phyloP scores from a whole-genome alignment of 768 basidiomycete species.

The Tylopilus balloui region DNA sequence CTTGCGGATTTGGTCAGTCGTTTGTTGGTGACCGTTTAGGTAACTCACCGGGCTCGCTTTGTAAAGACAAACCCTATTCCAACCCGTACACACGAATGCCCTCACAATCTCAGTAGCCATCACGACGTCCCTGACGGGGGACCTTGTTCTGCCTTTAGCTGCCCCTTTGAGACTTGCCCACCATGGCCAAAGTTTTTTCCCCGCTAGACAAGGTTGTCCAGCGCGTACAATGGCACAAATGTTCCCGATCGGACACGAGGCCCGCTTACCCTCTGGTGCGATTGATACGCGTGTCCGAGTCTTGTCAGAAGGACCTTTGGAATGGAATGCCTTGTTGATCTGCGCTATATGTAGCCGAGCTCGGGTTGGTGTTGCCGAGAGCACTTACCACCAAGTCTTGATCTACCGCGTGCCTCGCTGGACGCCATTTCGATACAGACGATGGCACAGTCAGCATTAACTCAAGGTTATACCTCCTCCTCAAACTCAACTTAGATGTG shows the following conservation, averaged over 20 bases:
- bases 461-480: constrained; percentile 8
- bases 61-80: constrained; percentile 20
- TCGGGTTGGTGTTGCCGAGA: constrained; percentile 5
- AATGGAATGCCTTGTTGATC: constrained; percentile 25
- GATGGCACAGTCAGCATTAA: too few species aligned
- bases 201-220: constrained; percentile 14
- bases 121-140: constrained; percentile 23
- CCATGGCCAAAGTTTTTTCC: constrained; percentile 2
- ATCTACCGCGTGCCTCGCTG: constrained; percentile 2
- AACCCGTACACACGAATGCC: constrained; percentile 4
- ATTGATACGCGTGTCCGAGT: constrained; percentile 21
- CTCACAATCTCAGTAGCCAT: constrained; percentile 24
- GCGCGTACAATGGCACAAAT: constrained; percentile 17
- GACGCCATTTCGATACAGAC: too few species aligned
- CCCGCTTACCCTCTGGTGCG: constrained; percentile 11
- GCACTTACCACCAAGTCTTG: not conserved
- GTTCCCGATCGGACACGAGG: constrained; percentile 16
- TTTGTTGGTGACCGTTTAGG: constrained; percentile 33
- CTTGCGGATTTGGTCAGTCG: constrained; percentile 32
- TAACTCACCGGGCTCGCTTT: constrained; percentile 18
- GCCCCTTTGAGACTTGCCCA: constrained; percentile 3
- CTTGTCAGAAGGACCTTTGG: constrained; percentile 18
- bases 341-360: constrained; percentile 3
- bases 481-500: not conserved
- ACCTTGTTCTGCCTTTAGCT: constrained; percentile 31